Evolutionary conservation across 2,329 filamentous ascomycete genomes (phyloP).

Genomic region (Biscogniauxia sp.): DNA sequence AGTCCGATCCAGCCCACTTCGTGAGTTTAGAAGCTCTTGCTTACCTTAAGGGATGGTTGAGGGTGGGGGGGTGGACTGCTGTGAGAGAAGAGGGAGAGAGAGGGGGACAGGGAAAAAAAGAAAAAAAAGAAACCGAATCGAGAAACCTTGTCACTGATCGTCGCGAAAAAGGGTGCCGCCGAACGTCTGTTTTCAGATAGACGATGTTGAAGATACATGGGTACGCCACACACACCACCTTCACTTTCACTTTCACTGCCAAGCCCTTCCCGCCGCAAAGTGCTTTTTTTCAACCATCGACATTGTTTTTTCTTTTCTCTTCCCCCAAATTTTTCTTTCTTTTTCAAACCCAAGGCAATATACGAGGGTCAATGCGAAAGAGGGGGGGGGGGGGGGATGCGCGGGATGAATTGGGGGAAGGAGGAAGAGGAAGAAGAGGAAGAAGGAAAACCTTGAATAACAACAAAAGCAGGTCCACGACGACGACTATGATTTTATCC

Average conservation of each 20-base stretch:
- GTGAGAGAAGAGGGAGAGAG: no score
- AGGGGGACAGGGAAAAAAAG: not conserved
- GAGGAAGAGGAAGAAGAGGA: no score
- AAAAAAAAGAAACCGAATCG: not conserved
- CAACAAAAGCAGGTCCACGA: conserved; percentile 14
- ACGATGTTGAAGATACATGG: conserved; percentile 25
- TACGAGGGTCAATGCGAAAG: not conserved
- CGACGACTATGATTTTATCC: conserved; percentile 23
- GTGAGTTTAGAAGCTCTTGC: conserved; percentile 18
- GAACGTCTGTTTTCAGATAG: conserved; percentile 24
- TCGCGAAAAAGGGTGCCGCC: conserved; percentile 20
- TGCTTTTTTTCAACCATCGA: no score
- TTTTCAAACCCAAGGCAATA: not conserved
- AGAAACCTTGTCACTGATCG: not conserved
- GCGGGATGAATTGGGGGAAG: no score
- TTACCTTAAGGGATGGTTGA: not conserved
- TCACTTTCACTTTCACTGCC: no score
- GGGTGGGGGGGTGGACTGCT: no score
- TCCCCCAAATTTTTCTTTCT: not conserved
- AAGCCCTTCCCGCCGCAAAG: no score
- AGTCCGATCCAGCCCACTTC: conserved; percentile 25
- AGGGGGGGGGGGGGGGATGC: no score
- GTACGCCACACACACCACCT: conserved; percentile 14
- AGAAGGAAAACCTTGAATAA: no score
- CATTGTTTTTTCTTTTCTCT: no score